Conservation (phyloP, 768 basidiomycete genomes). For the Leccinum pellstonianum region DNA sequence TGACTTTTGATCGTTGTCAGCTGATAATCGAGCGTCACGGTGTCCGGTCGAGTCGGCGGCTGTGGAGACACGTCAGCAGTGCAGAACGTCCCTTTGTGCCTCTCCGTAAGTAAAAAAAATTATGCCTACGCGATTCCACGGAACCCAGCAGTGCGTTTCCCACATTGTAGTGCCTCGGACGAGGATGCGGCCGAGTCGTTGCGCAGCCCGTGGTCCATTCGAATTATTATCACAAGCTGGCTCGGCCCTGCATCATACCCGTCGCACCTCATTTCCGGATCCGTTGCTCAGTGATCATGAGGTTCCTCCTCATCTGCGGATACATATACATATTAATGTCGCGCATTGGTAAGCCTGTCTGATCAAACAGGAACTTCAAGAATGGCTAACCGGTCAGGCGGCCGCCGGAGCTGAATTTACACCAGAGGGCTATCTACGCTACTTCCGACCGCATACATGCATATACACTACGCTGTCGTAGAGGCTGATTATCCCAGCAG, state of each 20-base stretch:
- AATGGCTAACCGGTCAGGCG: neutral
- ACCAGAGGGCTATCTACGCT: neutral
- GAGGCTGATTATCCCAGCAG: neutral
- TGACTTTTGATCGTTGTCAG: neutral
- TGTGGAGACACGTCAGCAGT: conserved; percentile 1
- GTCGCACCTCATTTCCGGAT: neutral
- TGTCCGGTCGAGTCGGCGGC: neutral
- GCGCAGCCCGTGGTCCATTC: neutral
- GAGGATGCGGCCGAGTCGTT: neutral
- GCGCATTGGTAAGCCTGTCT: neutral
- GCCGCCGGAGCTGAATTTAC: neutral
- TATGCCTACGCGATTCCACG: neutral
- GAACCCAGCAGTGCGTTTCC: neutral
- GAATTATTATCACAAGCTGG: neutral
- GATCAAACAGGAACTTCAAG: neutral
- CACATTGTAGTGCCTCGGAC: neutral
- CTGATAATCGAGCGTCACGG: neutral
- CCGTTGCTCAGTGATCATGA: neutral
- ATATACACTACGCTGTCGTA: neutral
- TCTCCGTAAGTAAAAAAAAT: neutral
- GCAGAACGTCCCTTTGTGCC: neutral
- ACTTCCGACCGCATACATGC: neutral
- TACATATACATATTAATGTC: neutral
- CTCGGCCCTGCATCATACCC: neutral
- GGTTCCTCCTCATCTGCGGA: neutral